Evolutionary conservation across 345 rosid species (phyloP).

Genomic region (Brassica carinata): DNA sequence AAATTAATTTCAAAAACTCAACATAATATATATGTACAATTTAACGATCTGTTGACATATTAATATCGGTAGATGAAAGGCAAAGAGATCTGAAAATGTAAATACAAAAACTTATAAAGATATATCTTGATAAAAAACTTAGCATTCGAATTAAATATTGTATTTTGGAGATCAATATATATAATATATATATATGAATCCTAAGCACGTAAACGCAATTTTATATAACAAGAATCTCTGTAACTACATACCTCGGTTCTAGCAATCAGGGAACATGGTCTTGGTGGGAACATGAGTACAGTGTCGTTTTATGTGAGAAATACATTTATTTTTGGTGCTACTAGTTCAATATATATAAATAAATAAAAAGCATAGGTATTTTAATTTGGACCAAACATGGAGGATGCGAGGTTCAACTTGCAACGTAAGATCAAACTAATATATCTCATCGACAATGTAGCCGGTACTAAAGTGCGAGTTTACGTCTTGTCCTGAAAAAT

Average conservation of each 20-base stretch:
- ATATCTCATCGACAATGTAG: neutral
- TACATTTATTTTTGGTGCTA: neutral
- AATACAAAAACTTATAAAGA: neutral
- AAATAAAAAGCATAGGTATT: neutral
- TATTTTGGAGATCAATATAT: neutral
- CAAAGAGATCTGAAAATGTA: constrained; percentile 6
- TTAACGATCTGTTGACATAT: neutral
- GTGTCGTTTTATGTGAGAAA: neutral
- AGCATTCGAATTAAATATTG: neutral
- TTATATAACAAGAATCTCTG: constrained; percentile 27
- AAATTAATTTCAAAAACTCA: neutral
- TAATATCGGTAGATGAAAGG: neutral
- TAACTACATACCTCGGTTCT: constrained; percentile 28
- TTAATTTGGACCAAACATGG: neutral
- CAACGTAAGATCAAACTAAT: neutral
- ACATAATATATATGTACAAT: neutral
- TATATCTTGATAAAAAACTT: neutral
- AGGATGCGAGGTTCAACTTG: neutral
- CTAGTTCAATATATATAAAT: neutral
- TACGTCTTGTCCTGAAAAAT: neutral
- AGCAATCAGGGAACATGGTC: constrained; percentile 36
- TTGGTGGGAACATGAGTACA: constrained; percentile 3
- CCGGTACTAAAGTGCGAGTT: neutral
- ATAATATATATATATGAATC: neutral
- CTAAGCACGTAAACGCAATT: constrained; percentile 14